Conservation (phyloP, 2,329 filamentous ascomycete species). For the Pseudonectria foliicola region DNA sequence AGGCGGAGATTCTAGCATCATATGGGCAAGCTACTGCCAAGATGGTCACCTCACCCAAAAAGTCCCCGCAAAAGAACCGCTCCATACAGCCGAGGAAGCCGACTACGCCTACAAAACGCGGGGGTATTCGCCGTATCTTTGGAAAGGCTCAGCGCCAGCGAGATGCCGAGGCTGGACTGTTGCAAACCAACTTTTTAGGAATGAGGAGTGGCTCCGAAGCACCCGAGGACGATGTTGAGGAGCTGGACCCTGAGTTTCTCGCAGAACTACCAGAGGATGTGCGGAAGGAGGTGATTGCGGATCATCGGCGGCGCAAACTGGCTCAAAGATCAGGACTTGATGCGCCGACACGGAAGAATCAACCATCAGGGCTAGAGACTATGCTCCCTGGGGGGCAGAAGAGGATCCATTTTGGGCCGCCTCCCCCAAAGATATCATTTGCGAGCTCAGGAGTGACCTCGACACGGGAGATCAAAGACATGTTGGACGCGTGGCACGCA, state of each 20-base stretch:
- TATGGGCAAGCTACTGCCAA: conserved; percentile 45
- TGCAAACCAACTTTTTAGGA: conserved; percentile 67
- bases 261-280: conserved; percentile 77
- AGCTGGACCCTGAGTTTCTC: conserved; percentile 66
- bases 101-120: conserved; percentile 61
- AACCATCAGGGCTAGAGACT: conserved; percentile 16
- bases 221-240: conserved; percentile 32
- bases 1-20: conserved; percentile 70
- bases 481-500: conserved; percentile 68
- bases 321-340: conserved; percentile 49
- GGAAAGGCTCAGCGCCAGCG: conserved; percentile 43
- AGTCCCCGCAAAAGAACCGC: conserved; percentile 52
- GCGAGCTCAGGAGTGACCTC: conserved; percentile 35
- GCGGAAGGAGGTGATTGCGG: conserved; percentile 67
- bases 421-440: conserved; percentile 41
- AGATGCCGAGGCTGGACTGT: conserved; percentile 51
- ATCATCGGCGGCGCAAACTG: conserved; percentile 53
- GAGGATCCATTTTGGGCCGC: conserved; percentile 39
- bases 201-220: conserved; percentile 26
- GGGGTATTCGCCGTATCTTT: conserved; percentile 32
- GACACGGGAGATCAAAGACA: conserved; percentile 59
- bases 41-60: conserved; percentile 26
- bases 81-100: conserved; percentile 44
- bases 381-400: conserved; percentile 30
- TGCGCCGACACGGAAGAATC: conserved; percentile 21